Evolutionary conservation across 768 basidiomycete genomes (phyloP), one percentile per base, ranked within the genome.

Genomic region (Kwoniella bestiolae): DNA sequence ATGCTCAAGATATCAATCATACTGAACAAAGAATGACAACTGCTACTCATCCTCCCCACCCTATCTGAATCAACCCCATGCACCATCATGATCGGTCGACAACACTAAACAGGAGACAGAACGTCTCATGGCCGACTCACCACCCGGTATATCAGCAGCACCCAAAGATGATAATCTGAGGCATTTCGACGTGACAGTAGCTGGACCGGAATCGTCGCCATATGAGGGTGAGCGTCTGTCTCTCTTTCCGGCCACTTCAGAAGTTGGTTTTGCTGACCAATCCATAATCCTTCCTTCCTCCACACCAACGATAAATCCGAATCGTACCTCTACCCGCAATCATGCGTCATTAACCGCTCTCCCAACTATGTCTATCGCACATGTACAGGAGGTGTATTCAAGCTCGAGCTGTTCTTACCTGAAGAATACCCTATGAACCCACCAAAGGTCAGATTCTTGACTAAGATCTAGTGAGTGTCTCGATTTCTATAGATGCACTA

Each of bases 381-480:
- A 28, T 14, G 35, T 59, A 34, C 65, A 96, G 94, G 89, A 73
- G 96, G 95, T 23, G 84, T 91, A 21, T 98, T 98, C 84, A 90
- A 89, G 74, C 86, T 98, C n/a, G 96, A 99, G 82, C 85, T 99
- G 47, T 99, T 98, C 84, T 85, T 99, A 28, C 96, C 96, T 3
- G 96, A 98, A 82, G 96, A 98, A 82, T 99, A 99, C 83, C 96
- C 96, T 1, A 99, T 99, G 96, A 91, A 90, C 55, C 95, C 96
- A 0, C 96, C 96, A 25, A 99, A 99, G 83, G 96, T 99, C 63
- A 86, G 95, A 71, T 97, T 95, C 84, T 84, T 96, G 73, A 96
- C 94, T 62, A 94, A 94, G 89, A 95, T 97, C 84, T 94, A 95
- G 76, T 73, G 55, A 72, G 76, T 65, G 32, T 53, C 18, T 8